A percentile compares a stretch with the other conserved stretches of the same genome.
phyloP scores from a whole-genome alignment of 1,139 yeast species.

The Taiozyma onychis region DNA sequence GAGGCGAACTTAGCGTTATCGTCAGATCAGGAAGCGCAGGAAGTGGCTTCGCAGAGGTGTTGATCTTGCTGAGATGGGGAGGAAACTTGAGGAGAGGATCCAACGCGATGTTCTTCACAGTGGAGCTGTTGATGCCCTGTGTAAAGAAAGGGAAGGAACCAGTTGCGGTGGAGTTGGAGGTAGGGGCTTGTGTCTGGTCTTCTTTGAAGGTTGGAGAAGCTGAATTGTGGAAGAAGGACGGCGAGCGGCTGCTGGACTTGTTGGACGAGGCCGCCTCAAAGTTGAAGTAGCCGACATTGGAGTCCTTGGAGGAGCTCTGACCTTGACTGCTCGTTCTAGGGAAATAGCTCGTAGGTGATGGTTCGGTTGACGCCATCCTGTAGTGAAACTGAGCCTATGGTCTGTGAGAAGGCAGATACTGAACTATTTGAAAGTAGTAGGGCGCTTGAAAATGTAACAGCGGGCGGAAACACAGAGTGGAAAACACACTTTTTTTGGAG shows the following conservation, averaged over 20 bases:
- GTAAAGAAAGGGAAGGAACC: background rate
- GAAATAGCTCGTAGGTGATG: slow-evolving; percentile 9
- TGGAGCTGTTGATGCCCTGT: background rate
- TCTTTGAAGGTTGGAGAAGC: background rate
- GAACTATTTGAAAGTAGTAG: too few relatives aligned
- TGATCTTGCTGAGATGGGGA: background rate
- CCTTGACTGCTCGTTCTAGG: background rate
- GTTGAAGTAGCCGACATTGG: slow-evolving; percentile 9
- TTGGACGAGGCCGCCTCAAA: slow-evolving; percentile 3
- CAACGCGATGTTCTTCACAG: background rate
- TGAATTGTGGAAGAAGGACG: background rate
- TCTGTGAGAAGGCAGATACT: background rate
- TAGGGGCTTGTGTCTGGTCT: background rate
- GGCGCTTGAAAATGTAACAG: too few relatives aligned
- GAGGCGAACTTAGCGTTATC: background rate
- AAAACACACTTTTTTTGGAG: background rate
- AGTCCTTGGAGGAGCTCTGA: background rate
- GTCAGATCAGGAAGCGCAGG: background rate
- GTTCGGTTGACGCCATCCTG: slow-evolving; percentile 7
- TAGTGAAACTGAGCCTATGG: background rate
- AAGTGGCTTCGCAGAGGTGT: background rate
- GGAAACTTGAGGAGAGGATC: background rate
- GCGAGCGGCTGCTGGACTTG: background rate
- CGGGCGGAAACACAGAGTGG: too few relatives aligned
- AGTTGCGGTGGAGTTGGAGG: background rate